Evolutionary conservation across 495 filamentous ascomycete genomes (phyloP), one percentile per base, ranked within the genome.

Genomic region (Neurospora sp.): DNA sequence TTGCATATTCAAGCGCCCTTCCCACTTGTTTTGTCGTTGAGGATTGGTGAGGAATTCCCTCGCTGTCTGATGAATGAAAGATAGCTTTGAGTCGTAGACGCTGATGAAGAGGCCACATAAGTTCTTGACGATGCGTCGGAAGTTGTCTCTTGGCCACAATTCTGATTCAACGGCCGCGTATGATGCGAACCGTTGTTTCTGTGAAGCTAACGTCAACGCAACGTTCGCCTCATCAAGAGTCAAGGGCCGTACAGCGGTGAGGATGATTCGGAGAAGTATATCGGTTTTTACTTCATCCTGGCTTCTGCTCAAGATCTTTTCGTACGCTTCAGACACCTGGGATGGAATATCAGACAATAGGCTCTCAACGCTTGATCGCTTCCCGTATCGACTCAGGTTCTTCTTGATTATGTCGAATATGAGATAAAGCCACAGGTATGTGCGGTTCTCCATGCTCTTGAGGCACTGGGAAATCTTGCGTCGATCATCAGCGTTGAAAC

Each of bases 401-500:
- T 75, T 59, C 40, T 80, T 45, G 39, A 84, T 77, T 10, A 76
- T 76, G 40, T 82, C 76, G 14, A 85, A 71, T 2, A 73, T 82
- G 3, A 86, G 76, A 70, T 79, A 73, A 8, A 84, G 77, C 85
- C 84, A 86, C n/a, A 87, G 82, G 75, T 87, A 87, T n/a, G 83
- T 86, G 37, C 83, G 76, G 53, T 85, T 77, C 20, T 81, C 45
- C 73, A 82, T 82, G 39, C 71, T 70, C 71, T 82, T 80, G 3
- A 85, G 75, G 27, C 72, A 73, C 12, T 78, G 44, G 8, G 75
- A 70, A 45, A 81, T 79, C 6, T 39, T 70, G 3, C 59, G 61
- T 27, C 71, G 72, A 40, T 72, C 61, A 7, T 68, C 10, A 5
- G 61, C 70, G 41, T 40, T 37, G 40, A 81, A 77, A 31, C 44